Conservation (phyloP, 2,329 filamentous ascomycete species). For the Phialocephala subalpina region DNA sequence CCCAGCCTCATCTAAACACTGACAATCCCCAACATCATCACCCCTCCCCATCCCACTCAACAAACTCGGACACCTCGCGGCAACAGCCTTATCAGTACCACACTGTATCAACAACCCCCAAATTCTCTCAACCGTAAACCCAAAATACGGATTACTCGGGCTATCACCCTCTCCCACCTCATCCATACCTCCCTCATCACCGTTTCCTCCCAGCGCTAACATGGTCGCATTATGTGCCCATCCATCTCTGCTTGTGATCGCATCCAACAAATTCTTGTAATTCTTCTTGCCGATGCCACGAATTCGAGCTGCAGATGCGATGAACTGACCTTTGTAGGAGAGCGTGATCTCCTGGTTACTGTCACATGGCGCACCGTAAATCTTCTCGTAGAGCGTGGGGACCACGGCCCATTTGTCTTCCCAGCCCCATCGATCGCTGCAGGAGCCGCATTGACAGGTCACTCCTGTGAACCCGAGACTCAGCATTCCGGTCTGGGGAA, state of each 20-base stretch:
- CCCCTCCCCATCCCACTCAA: constrained; percentile 67
- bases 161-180: constrained; percentile 20
- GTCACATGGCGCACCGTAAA: constrained; percentile 38
- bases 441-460: constrained; percentile 48
- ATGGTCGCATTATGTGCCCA: constrained; percentile 34
- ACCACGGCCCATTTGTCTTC: constrained; percentile 47
- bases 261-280: constrained; percentile 32
- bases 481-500: constrained; percentile 54
- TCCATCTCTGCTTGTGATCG: constrained; percentile 35
- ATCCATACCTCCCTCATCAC: constrained; percentile 11
- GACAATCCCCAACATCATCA: constrained; percentile 36
- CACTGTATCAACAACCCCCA: constrained; percentile 42
- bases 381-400: constrained; percentile 44
- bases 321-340: constrained; percentile 57
- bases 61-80: constrained; percentile 82
- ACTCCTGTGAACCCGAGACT: constrained; percentile 49
- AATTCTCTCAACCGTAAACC: constrained; percentile 40
- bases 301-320: constrained; percentile 54
- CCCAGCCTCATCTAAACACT: constrained; percentile 37
- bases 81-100: constrained; percentile 70
- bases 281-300: constrained; percentile 41
- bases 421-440: constrained; percentile 51
- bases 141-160: constrained; percentile 40
- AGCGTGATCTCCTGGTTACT: constrained; percentile 45
- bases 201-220: background rate